phyloP scores from a whole-genome alignment of 345 rosid genomes.

The Erysimum cheiranthoides region DNA sequence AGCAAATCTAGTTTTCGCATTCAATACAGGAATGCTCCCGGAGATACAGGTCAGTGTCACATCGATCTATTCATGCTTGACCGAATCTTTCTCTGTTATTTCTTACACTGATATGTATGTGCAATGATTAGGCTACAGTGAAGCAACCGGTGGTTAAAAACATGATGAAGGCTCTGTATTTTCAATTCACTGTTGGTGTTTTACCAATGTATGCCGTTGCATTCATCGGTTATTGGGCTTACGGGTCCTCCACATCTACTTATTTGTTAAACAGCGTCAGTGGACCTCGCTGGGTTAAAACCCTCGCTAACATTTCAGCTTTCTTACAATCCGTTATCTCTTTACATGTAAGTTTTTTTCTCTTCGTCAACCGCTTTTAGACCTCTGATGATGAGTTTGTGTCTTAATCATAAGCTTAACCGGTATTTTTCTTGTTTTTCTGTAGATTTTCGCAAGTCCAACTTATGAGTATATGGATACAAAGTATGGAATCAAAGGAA shows the following conservation, averaged over 20 bases:
- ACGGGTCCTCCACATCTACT: constrained; percentile 70
- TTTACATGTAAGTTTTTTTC: constrained; percentile 63
- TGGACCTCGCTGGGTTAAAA: constrained; percentile 87
- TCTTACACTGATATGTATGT: not conserved
- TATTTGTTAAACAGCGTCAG: constrained; percentile 72
- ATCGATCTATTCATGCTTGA: not conserved
- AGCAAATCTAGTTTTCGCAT: constrained; percentile 88
- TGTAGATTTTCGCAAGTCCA: constrained; percentile 92
- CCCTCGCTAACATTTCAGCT: constrained; percentile 71
- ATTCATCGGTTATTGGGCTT: constrained; percentile 94
- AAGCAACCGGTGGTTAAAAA: constrained; percentile 77
- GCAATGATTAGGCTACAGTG: constrained; percentile 71
- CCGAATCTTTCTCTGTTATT: not conserved
- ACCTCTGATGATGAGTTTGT: not conserved
- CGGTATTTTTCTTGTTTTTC: no score
- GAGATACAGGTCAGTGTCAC: constrained; percentile 65
- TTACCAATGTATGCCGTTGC: constrained; percentile 77
- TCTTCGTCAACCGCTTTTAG: constrained; percentile 5
- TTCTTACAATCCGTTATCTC: constrained; percentile 90
- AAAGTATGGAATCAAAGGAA: constrained; percentile 70
- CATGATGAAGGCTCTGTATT: constrained; percentile 88
- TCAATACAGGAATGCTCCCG: constrained; percentile 97
- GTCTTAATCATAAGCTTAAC: constrained; percentile 8
- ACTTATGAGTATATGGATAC: constrained; percentile 90
- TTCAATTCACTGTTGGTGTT: constrained; percentile 79